phyloP scores from a whole-genome alignment of 192 early-diverging fungal species.

The Spizellomyces punctatus region DNA sequence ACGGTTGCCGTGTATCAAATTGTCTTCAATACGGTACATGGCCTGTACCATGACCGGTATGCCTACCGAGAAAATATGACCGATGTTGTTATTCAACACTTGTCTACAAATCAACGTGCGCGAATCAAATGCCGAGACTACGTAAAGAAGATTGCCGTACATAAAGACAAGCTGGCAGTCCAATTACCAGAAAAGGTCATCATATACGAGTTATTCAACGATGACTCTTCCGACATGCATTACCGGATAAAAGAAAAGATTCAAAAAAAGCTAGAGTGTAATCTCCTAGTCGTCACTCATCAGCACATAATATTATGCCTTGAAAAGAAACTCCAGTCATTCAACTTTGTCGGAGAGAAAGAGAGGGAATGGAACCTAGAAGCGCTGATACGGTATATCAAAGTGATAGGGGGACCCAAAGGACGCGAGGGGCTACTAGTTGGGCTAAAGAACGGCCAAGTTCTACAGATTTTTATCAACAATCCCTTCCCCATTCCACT shows the following conservation, averaged over 20 bases:
- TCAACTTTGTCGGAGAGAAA: constrained; percentile 54
- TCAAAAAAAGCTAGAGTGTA: constrained; percentile 57
- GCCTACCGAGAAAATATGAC: constrained; percentile 63
- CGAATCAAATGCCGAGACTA: constrained; percentile 64
- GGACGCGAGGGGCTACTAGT: constrained; percentile 58
- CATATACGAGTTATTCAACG: constrained; percentile 60
- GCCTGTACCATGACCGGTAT: constrained; percentile 59
- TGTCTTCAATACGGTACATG: constrained; percentile 60
- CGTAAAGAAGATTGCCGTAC: constrained; percentile 62
- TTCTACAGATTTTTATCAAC: constrained; percentile 59
- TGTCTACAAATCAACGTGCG: constrained; percentile 50
- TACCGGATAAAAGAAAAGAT: constrained; percentile 66
- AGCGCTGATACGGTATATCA: constrained; percentile 56
- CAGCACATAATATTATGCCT: constrained; percentile 58
- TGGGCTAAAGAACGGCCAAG: constrained; percentile 57
- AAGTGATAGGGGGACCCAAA: constrained; percentile 56
- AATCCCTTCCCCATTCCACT: constrained; percentile 60
- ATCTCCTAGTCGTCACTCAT: constrained; percentile 58
- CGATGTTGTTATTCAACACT: constrained; percentile 65
- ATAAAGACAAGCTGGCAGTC: constrained; percentile 59
- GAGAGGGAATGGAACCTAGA: constrained; percentile 61
- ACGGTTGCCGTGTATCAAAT: constrained; percentile 55
- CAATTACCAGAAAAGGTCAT: constrained; percentile 59
- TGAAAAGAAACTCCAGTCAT: constrained; percentile 55
- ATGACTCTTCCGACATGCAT: constrained; percentile 61